Conservation (phyloP, 495 filamentous ascomycete genomes). For the Aspergillus sclerotioniger region DNA sequence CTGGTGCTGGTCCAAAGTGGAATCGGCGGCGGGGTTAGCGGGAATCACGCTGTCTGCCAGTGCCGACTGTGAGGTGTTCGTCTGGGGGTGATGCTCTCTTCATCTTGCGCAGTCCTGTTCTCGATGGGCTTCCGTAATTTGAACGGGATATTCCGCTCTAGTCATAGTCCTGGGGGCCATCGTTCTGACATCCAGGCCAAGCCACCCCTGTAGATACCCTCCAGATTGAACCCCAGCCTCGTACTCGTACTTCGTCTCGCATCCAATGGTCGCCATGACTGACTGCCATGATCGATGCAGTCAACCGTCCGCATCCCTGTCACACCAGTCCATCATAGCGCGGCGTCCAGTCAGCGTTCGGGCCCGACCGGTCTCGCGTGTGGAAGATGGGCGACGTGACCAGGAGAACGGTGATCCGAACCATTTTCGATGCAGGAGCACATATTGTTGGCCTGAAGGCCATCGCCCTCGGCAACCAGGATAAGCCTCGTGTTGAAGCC, state of each 20-base stretch:
- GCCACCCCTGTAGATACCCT: too few relatives aligned
- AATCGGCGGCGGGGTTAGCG: conserved; percentile 2
- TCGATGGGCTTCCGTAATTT: too few relatives aligned
- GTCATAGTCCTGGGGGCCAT: too few relatives aligned
- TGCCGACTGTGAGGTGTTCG: not conserved
- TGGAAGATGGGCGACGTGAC: not conserved
- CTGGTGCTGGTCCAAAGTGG: not conserved
- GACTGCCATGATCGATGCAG: not conserved
- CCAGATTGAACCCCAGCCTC: not conserved
- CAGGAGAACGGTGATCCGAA: not conserved
- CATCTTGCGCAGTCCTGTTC: too few relatives aligned
- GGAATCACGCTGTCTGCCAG: not conserved
- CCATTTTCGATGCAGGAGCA: not conserved
- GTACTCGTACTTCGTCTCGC: not conserved
- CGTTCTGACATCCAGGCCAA: not conserved
- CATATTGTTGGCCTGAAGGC: too few relatives aligned
- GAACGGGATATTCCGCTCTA: too few relatives aligned
- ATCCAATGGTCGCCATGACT: not conserved
- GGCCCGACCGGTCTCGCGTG: too few relatives aligned
- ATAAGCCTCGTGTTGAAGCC: too few relatives aligned
- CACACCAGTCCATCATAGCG: not conserved
- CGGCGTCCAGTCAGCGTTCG: not conserved
- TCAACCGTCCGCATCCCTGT: conserved; percentile 5
- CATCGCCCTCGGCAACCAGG: too few relatives aligned
- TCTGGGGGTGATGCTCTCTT: too few relatives aligned